A percentile compares a stretch with the other conserved stretches of the same genome.
phyloP scores from a whole-genome alignment of 2,329 filamentous ascomycete species.

The Colletotrichum abscissum region DNA sequence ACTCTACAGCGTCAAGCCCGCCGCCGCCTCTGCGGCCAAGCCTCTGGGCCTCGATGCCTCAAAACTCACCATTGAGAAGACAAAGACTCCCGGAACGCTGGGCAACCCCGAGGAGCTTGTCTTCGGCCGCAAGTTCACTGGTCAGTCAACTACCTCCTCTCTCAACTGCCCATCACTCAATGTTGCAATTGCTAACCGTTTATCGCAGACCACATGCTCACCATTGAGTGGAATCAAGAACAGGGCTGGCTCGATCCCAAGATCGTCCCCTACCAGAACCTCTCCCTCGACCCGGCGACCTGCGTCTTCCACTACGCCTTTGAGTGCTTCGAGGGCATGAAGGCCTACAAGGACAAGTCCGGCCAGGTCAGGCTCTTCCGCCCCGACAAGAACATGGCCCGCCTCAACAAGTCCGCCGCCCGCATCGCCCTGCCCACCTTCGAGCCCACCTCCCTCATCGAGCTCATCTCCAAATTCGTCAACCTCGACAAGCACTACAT shows the following conservation, averaged over 20 bases:
- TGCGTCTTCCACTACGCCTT: constrained; percentile 99
- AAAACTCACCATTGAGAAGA: constrained; percentile 80
- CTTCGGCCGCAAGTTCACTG: constrained; percentile 92
- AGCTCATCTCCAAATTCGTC: constrained; percentile 84
- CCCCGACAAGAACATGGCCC: constrained; percentile 95
- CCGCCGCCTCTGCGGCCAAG: constrained; percentile 60
- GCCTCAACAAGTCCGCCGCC: constrained; percentile 89
- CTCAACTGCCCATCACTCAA: not conserved
- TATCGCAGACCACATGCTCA: constrained; percentile 90
- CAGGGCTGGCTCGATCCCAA: constrained; percentile 85
- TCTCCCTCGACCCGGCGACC: constrained; percentile 93
- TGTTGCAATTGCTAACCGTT: not conserved
- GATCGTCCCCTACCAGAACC: constrained; percentile 96
- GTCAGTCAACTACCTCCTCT: constrained; percentile 53
- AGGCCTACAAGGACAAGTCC: constrained; percentile 91
- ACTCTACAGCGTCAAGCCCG: constrained; percentile 65
- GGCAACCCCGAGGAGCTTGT: constrained; percentile 83
- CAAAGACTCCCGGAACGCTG: constrained; percentile 78
- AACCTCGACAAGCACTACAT: constrained; percentile 91
- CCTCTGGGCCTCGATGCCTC: constrained; percentile 80
- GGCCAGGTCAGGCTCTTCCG: constrained; percentile 89
- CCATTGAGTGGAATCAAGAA: constrained; percentile 88
- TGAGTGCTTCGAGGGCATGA: constrained; percentile 99
- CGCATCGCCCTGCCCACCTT: constrained; percentile 95
- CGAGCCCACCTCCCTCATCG: constrained; percentile 77